Percentiles rank a stretch among this genome's conserved stretches.
These are phyloP conservation scores for Darksidea phi DNA, from an alignment of 495 filamentous ascomycete species.

Conservation along the genomic window DNA sequence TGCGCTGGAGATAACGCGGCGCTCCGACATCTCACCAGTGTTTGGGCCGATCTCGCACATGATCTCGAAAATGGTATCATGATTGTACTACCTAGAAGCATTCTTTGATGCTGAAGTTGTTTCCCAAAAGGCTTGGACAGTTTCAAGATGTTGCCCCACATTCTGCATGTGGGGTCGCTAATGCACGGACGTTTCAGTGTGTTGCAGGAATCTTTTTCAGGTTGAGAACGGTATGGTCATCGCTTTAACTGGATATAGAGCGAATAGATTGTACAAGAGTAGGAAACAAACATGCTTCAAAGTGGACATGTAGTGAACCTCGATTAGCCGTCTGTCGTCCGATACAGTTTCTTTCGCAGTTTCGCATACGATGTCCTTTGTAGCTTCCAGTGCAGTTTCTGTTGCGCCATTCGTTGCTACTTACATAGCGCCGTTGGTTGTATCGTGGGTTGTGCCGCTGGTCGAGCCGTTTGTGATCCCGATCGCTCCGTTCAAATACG, in stretches of 20 bases:
- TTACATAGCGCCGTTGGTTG: constrained; percentile 4
- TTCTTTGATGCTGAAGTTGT: constrained; percentile 5
- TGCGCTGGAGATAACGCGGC: constrained; percentile 5
- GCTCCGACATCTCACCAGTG: not conserved
- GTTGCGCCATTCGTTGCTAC: no score
- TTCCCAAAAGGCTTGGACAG: constrained; percentile 9
- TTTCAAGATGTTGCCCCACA: constrained; percentile 19
- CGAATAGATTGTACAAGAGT: constrained; percentile 2
- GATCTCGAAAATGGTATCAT: constrained; percentile 8
- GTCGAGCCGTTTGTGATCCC: constrained; percentile 1
- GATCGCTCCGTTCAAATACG: constrained; percentile 23
- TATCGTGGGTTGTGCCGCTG: not conserved
- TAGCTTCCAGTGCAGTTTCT: no score
- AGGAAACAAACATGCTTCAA: no score
- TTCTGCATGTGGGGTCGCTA: constrained; percentile 25
- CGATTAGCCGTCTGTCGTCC: no score
- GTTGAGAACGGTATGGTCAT: no score
- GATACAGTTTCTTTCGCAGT: no score
- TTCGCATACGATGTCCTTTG: no score
- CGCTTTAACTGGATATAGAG: not conserved
- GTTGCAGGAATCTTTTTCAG: no score
- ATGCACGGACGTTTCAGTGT: not conserved
- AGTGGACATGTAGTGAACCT: no score
- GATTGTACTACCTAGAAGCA: constrained; percentile 6
- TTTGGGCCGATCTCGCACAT: not conserved